Base-by-base conservation (phyloP, 1,284 basidiomycete species). In the Lentinus polychrous region DNA sequence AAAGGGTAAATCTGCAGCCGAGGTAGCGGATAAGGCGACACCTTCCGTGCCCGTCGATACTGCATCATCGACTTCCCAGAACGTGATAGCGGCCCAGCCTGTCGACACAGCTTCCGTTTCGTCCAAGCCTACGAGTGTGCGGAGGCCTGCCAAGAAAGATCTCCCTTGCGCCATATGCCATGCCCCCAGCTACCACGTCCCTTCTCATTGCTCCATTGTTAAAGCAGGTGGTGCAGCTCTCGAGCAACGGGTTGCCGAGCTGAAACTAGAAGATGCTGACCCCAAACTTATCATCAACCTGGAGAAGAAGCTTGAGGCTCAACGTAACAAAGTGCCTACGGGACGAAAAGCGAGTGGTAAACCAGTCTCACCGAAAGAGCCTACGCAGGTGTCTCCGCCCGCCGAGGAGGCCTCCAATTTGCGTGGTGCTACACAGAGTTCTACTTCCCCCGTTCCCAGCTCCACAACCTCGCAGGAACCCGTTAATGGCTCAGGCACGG, bases 141-240 rank as follows among this genome's bases (percentile, higher is more conserved):
- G 51, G 53, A 55, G 31, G 11, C 31, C 12, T 49, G 51, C 12
- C 43, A 40, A 18, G 5, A 46, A 39, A 12, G 52, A 43, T 1
- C 46, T 46, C 1, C n/a, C 42, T 3, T 62, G 60, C 31, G 54
- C 53, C 3, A 49, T 60, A 2, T 62, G 60, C 33, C 49, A 53
- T 11, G 31, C 55, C 34, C 41, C 36, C 1, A 44, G 51, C 2
- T 45, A 49, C 32, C 60, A 62, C 31, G 38, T 54, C 0, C 59
- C 53, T 10, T 52, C 43, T 18, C 43, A 54, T 8, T 62, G 60
- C 36, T 56, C 60, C 1, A 49, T 58, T 4, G 49, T 62, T 14
- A 15, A 40, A 31, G 55, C 51, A 3, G 60, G 59, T 0, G 42
- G 55, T 11, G 47, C 46, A 4, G 49, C 55, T 10, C 45, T 62